Base-by-base conservation (phyloP, 2,329 filamentous ascomycete genomes). In the Xylaria sp. region DNA sequence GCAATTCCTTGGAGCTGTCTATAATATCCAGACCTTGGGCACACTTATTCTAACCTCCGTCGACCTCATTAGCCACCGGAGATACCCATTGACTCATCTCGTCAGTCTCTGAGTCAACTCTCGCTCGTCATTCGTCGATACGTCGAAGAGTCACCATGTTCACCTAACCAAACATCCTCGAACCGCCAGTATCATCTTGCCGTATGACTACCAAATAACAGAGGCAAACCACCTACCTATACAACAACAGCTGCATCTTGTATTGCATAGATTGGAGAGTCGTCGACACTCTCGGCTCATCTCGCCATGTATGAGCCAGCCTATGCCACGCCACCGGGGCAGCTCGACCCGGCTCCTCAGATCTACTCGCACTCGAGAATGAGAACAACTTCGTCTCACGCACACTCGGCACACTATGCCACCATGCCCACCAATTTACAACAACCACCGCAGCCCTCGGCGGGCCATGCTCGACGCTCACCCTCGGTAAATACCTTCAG, bases 401-500 rank as follows among this genome's bases (percentile, higher is more conserved):
- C 76, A 58, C 81, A 83, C 54, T 80, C 70, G 9, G 52, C 63
- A 49, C 67, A 68, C 53, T 54, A 69, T 30, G 67, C 70, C 49
- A 66, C 66, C 34, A 71, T 64, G 57, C 44, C 70, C 52, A 73
- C 70, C 62, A 70, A 73, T 59, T 66, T 74, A 30, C 70, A 74
- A 65, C 73, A 75, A 64, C 70, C 72, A 13, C 23, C 23, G 23
- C 68, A 68, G 57, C 61, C 61, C 55, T 52, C 64, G 13, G 59
- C 60, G 62, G 69, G 69, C 59, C 77, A 82, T 67, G 77, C 75
- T 55, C 80, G 83, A 63, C 80, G 83, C 66, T 80, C 87, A 72
- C 77, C 91, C 74, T 76, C 88, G 74, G 75, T 91, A 74, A 79
- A 90, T 77, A 85, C 82, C 19, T 84, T 85, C 71, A 88, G 85